Conservation (phyloP, 345 rosid genomes). For the Pistacia integerrima region DNA sequence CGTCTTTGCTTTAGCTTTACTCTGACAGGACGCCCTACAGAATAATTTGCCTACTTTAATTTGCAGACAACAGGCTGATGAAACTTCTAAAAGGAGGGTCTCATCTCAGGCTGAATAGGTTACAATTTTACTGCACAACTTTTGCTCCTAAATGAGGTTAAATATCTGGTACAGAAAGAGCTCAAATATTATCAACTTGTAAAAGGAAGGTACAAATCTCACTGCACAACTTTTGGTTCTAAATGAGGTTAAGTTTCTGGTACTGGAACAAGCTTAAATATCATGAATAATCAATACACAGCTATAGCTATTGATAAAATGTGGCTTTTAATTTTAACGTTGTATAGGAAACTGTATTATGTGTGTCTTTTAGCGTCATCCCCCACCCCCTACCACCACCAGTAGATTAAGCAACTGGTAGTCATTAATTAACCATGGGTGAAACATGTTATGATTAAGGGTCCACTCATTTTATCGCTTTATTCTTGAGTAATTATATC, state of each 20-base stretch:
- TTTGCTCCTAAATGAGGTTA: not conserved
- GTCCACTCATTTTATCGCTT: slow-evolving; percentile 1
- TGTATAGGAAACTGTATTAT: too few species aligned
- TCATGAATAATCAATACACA: too few species aligned
- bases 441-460: not conserved
- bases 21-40: slow-evolving; percentile 10
- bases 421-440: not conserved
- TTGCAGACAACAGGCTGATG: not conserved
- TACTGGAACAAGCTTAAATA: too few species aligned
- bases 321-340: too few species aligned
- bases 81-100: slow-evolving; percentile 2
- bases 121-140: not conserved
- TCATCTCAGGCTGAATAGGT: not conserved
- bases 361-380: too few species aligned
- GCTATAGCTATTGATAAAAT: too few species aligned
- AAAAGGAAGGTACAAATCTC: too few species aligned
- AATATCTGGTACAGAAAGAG: not conserved
- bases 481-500: slow-evolving; percentile 7
- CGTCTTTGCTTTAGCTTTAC: slow-evolving; percentile 15
- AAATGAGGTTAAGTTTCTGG: too few species aligned
- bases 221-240: too few species aligned
- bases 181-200: not conserved
- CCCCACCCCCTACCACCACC: too few species aligned
- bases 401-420: not conserved
- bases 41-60: slow-evolving; percentile 18